Percentiles rank a stretch among this genome's conserved stretches.
These are phyloP conservation scores for Leonotis leonurus DNA, from an alignment of 257 asterid species.

Conservation along the genomic window DNA sequence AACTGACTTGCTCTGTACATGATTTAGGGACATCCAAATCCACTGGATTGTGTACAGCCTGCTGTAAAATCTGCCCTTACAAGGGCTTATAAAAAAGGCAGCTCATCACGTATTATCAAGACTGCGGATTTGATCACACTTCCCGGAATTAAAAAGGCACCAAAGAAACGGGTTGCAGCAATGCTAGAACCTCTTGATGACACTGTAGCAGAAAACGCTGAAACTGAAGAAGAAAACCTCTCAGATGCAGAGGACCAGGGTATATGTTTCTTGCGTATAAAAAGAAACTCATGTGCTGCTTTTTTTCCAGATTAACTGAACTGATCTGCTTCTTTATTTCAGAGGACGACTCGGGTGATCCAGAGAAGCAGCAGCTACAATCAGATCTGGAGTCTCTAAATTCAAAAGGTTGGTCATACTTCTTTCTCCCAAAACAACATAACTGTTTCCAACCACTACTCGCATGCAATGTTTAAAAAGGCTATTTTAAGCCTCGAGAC, in stretches of 20 bases:
- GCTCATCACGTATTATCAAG: conserved; percentile 70
- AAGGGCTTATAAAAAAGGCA: conserved; percentile 85
- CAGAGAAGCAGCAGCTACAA: conserved; percentile 45
- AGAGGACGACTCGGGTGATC: conserved; percentile 42
- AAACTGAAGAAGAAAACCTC: conserved; percentile 56
- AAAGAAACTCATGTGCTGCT: neutral
- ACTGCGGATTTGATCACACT: conserved; percentile 80
- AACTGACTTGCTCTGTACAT: conserved; percentile 13
- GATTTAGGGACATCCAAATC: conserved; percentile 70
- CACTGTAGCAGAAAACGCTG: conserved; percentile 42
- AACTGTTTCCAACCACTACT: neutral
- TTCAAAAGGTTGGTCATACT: conserved; percentile 55
- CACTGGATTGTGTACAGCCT: conserved; percentile 80
- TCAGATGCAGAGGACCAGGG: conserved; percentile 80
- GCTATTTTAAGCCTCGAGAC: no score
- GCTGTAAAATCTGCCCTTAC: conserved; percentile 88
- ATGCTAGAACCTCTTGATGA: conserved; percentile 87
- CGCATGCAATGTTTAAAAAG: no score
- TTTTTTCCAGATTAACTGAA: neutral
- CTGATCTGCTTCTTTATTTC: neutral
- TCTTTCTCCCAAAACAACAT: neutral
- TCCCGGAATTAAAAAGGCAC: conserved; percentile 85
- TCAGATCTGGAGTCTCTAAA: conserved; percentile 59
- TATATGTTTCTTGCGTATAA: conserved; percentile 13
- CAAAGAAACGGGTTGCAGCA: conserved; percentile 86